phyloP scores from a whole-genome alignment of 495 filamentous ascomycete genomes.

The Articulospora tetracladia region DNA sequence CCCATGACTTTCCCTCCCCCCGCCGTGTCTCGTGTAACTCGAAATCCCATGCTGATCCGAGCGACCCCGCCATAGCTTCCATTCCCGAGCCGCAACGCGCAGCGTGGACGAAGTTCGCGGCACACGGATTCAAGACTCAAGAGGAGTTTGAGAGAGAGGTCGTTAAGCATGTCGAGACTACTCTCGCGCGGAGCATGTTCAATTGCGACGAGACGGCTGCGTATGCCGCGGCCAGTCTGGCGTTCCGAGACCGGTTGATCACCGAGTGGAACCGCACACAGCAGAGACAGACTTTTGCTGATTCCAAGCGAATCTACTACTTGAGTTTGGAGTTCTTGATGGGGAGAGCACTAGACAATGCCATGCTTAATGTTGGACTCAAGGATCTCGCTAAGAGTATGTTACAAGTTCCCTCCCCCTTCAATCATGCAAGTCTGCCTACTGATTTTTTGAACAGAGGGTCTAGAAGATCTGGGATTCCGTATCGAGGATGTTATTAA shows the following conservation, averaged over 20 bases:
- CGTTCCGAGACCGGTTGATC: slow-evolving; percentile 87
- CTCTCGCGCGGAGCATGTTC: slow-evolving; percentile 90
- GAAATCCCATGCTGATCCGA: slow-evolving; percentile 10
- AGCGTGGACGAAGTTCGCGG: slow-evolving; percentile 79
- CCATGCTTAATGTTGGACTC: slow-evolving; percentile 90
- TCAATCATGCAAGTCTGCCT: background rate
- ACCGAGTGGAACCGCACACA: slow-evolving; percentile 98
- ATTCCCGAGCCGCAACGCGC: slow-evolving; percentile 88
- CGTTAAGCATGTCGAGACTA: slow-evolving; percentile 94
- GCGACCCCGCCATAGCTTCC: slow-evolving; percentile 36
- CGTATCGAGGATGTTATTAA: slow-evolving; percentile 92
- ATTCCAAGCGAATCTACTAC: slow-evolving; percentile 94
- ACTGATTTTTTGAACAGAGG: slow-evolving; percentile 41
- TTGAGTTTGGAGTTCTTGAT: slow-evolving; percentile 95
- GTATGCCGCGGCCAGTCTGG: slow-evolving; percentile 85
- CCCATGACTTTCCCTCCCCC: background rate
- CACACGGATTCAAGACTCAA: slow-evolving; percentile 67
- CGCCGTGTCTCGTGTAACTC: background rate
- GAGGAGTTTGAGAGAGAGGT: slow-evolving; percentile 68
- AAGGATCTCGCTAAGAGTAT: slow-evolving; percentile 79
- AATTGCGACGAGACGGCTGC: slow-evolving; percentile 96
- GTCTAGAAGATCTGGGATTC: slow-evolving; percentile 86
- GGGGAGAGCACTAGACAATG: slow-evolving; percentile 95
- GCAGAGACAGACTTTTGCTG: slow-evolving; percentile 85
- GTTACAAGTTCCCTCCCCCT: background rate